Evolutionary conservation across 371 early-diverging fungal species (phyloP), one percentile per base, ranked within the genome.

Genomic region (Syncephalastrum racemosum): DNA sequence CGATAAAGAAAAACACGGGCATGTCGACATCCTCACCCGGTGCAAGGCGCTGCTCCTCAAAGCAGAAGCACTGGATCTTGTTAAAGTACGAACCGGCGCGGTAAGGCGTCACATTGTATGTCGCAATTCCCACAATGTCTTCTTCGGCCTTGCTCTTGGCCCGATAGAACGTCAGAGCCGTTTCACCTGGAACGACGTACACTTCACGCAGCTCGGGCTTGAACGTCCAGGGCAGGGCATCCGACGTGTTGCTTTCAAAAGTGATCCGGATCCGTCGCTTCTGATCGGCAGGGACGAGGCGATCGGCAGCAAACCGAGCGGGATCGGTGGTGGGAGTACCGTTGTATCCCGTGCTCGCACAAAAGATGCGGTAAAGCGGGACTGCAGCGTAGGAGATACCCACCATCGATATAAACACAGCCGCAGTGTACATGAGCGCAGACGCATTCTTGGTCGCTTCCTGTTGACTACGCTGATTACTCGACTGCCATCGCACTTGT

Each of bases 21-120:
- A 99, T 99, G 61, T 99, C 99, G 4, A 99, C 93, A 58, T 93
- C 89, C 72, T 99, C 99, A 2, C 87, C 87, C 0, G 97, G 90
- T 36, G 73, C 82, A 53, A 99, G 74, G 71, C 87, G 90, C 71
- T 99, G 98, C 67, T 98, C 97, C 66, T 99, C 99, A 78, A 99
- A 99, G 65, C 99, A 99, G 61, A 99, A 99, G 70, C 99, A 99
- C 68, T 99, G 99, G 56, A 97, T 97, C 82, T 97, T 98, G 86
- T 97, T 98, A 61, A 97, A 96, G 55, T 96, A 91, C 15, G 81
- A 83, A 3, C 92, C 99, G 1, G 94, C 96, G 65, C 94, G 90
- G 54, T 88, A 82, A 3, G 99, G 99, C 1, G 93, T 85, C 23
- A 99, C 96, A 64, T 94, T 95, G 64, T 99, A 99, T 0, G 98